phyloP scores from a whole-genome alignment of 1,139 yeast genomes.

The Blastobotrys malaysiensis region DNA sequence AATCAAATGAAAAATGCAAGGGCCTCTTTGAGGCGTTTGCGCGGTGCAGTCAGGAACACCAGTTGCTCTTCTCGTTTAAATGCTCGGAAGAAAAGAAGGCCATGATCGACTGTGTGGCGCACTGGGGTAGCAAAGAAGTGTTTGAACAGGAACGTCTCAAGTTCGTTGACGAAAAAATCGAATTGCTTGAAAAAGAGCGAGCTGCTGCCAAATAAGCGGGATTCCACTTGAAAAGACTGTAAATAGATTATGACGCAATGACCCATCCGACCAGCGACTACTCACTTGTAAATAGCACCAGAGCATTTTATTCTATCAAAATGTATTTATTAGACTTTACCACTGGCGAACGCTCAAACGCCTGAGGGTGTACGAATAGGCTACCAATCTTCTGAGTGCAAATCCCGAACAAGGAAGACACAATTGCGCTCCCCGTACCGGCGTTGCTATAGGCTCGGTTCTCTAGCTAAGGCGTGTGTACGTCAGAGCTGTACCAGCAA shows the following conservation, averaged over 20 bases:
- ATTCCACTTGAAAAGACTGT: background rate
- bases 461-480: background rate
- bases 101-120: constrained; percentile 66
- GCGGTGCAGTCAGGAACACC: constrained; percentile 49
- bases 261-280: background rate
- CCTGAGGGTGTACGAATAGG: too few relatives aligned
- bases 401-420: background rate
- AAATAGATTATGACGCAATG: background rate
- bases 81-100: constrained; percentile 55
- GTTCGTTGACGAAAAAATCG: constrained; percentile 25
- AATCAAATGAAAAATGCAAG: constrained; percentile 69
- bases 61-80: constrained; percentile 51
- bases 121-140: constrained; percentile 57
- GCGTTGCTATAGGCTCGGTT: background rate
- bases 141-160: constrained; percentile 61
- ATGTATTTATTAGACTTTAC: background rate
- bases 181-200: constrained; percentile 14
- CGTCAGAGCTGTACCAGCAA: background rate
- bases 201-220: constrained; percentile 1
- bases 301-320: background rate
- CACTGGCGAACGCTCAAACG: too few relatives aligned
- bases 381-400: too few relatives aligned
- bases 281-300: background rate
- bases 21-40: constrained; percentile 44
- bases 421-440: background rate